Percentiles rank a stretch among this genome's conserved stretches.
Conservation (phyloP, 768 basidiomycete species). For the Leccinum arenicola region DNA sequence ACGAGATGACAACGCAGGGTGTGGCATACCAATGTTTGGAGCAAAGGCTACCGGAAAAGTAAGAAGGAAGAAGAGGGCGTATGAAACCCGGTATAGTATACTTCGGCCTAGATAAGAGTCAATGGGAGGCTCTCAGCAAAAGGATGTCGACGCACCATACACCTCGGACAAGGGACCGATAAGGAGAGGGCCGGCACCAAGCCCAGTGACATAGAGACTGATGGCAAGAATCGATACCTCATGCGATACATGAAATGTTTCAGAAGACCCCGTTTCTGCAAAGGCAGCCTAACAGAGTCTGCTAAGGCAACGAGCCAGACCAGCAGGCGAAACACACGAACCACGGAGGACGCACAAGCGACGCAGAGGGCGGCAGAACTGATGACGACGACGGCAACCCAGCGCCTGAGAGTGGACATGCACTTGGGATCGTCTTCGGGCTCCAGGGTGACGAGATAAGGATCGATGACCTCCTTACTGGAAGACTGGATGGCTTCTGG, state of each 20-base stretch:
- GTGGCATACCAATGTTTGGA: slow-evolving; percentile 49
- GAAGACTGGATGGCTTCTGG: slow-evolving; percentile 1
- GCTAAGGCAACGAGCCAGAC: not conserved
- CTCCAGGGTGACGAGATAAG: slow-evolving; percentile 37
- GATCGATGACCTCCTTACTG: slow-evolving; percentile 6
- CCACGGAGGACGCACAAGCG: slow-evolving; percentile 56
- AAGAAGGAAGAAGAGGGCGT: slow-evolving; percentile 56
- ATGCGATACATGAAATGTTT: slow-evolving; percentile 48
- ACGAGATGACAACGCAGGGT: not conserved
- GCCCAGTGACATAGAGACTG: slow-evolving; percentile 42
- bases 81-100: slow-evolving; percentile 60
- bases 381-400: slow-evolving; percentile 47
- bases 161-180: slow-evolving; percentile 44
- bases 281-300: slow-evolving; percentile 46
- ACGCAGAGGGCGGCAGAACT: slow-evolving; percentile 48
- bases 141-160: slow-evolving; percentile 20
- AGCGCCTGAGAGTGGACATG: slow-evolving; percentile 41
- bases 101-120: slow-evolving; percentile 45
- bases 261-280: slow-evolving; percentile 57
- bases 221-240: slow-evolving; percentile 51
- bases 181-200: slow-evolving; percentile 34
- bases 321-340: slow-evolving; percentile 27
- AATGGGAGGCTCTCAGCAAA: not conserved
- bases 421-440: slow-evolving; percentile 42
- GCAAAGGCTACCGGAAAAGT: slow-evolving; percentile 76